Conservation (phyloP, 129 eudicot species). For the Escallonia rubra region DNA sequence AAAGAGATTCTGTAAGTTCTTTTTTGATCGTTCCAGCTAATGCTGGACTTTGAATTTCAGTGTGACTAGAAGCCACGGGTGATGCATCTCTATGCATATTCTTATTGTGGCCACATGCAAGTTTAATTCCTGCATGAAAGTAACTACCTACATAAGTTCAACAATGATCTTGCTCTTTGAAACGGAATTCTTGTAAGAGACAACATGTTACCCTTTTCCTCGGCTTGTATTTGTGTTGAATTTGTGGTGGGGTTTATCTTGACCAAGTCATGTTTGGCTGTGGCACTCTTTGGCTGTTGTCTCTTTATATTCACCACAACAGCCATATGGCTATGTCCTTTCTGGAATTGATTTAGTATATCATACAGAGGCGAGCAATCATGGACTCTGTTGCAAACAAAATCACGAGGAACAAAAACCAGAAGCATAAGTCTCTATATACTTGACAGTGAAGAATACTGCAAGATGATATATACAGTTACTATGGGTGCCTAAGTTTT, state of each 20-base stretch:
- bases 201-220: constrained; percentile 23
- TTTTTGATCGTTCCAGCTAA: constrained; percentile 10
- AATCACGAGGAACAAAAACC: not conserved
- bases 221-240: constrained; percentile 29
- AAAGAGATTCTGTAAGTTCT: constrained; percentile 19
- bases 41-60: constrained; percentile 19
- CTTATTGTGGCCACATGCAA: constrained; percentile 25
- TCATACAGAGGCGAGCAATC: constrained; percentile 68
- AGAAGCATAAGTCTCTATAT: not conserved
- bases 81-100: constrained; percentile 13
- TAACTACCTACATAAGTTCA: not conserved
- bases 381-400: constrained; percentile 38
- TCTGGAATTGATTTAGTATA: constrained; percentile 69
- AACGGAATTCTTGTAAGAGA: not conserved
- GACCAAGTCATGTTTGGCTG: constrained; percentile 2
- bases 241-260: constrained; percentile 14
- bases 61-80: constrained; percentile 28
- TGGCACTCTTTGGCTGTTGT: constrained; percentile 12
- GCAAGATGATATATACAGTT: no score
- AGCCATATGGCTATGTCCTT: constrained; percentile 79
- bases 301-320: constrained; percentile 47
- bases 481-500: no score
- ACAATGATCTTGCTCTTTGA: not conserved
- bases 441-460: not conserved
- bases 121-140: not conserved